Conservation (phyloP, 495 filamentous ascomycete species). For the Echria macrotheca region DNA sequence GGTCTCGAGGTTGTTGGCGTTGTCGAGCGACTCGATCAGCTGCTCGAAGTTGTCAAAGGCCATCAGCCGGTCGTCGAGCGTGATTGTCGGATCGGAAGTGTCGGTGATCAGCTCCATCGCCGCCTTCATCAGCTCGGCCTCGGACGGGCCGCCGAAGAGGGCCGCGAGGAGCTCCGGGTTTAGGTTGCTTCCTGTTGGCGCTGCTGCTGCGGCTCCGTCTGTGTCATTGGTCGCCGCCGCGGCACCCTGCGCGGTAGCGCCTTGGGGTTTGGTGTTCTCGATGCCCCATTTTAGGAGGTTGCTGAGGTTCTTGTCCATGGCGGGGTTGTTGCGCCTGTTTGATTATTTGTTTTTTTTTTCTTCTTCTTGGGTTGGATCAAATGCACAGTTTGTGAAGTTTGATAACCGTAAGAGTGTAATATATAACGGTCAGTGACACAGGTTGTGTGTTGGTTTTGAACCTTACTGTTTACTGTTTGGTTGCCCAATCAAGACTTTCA, state of each 20-base stretch:
- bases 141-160: slow-evolving; percentile 72
- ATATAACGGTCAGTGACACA: too few species aligned
- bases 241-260: slow-evolving; percentile 5
- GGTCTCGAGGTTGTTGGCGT: slow-evolving; percentile 82
- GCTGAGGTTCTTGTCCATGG: slow-evolving; percentile 45
- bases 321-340: slow-evolving; percentile 11
- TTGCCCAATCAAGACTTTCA: neutral
- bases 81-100: slow-evolving; percentile 50
- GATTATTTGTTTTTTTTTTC: slow-evolving; percentile 1
- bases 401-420: too few species aligned
- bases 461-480: too few species aligned
- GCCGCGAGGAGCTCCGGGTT: slow-evolving; percentile 61
- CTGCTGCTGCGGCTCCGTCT: slow-evolving; percentile 15
- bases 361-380: too few species aligned
- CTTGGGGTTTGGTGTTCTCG: slow-evolving; percentile 53
- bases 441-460: too few species aligned
- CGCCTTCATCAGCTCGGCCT: slow-evolving; percentile 83
- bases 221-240: slow-evolving; percentile 19
- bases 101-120: slow-evolving; percentile 67
- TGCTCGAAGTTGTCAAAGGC: slow-evolving; percentile 98
- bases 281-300: slow-evolving; percentile 92
- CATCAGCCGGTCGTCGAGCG: slow-evolving; percentile 70
- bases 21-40: slow-evolving; percentile 85
- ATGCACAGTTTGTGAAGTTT: too few species aligned
- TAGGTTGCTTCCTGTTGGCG: slow-evolving; percentile 35